Base-by-base conservation (phyloP, 306 rosid species). In the Erythrophleum fordii region DNA sequence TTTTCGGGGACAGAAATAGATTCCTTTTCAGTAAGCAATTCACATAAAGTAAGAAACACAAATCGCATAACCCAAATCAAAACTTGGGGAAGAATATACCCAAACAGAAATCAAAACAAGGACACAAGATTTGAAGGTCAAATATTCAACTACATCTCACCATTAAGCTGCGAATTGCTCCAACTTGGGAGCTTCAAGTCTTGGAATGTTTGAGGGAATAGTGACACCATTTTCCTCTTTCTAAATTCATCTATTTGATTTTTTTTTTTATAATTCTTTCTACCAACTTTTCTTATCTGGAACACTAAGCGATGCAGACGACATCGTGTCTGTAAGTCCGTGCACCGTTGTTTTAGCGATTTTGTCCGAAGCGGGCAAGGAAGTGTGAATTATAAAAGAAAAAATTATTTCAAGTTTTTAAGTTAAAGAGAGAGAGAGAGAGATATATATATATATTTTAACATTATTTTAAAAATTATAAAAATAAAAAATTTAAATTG, bases 161-260 rank as follows among this genome's bases (percentile, higher is more conserved):
- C 88, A 81, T 73, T 59, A 75, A 61, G 52, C 52, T 65, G 77
- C 39, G 62, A 58, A 62, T 48, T 22, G 72, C 22, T 66, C 31
- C 77, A 37, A 58, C 73, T 46, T 11, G 49, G 46, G 37, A 61
- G 66, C 78, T 61, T 46, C 49, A 44, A 5, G 60, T 22, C 1
- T 13, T 31, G 42, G 58, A 28, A 29, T 34, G 42, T 31, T n/a
- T 22, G 58, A 13, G 58, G 17, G 9, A n/a, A 7, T 37, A 61
- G 23, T 28, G 68, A 2, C 68, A 48, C 10, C 68, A 48, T 35
- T 68, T 46, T 28, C 56, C 14, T 29, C 20, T 53, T 29, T 34
- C 2, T 58, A 4, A 26, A 41, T 52, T 28, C 56, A 5, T 45
- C 26, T 23, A 51, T 34, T 17, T 31, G n/a, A 64, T 16, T 64